Evolutionary conservation across 495 filamentous ascomycete species (phyloP), one percentile per base, ranked within the genome.

Genomic region (Xanthoparmelia taractica): DNA sequence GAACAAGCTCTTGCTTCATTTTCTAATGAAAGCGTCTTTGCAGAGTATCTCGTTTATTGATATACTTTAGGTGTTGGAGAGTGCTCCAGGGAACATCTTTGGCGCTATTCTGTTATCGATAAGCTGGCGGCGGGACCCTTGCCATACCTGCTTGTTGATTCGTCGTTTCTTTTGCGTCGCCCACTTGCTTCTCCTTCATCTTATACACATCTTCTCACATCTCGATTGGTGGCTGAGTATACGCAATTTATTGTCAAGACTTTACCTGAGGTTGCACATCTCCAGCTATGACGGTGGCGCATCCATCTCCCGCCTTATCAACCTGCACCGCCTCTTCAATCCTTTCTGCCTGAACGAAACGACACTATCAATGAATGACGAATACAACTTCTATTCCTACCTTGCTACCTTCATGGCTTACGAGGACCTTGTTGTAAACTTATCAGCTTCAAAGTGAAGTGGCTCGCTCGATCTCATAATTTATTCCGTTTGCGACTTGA

Each of bases 1-100:
- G 77, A 65, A 93, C 79, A 37, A 80, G 29, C 33, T 59, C 50
- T 15, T 41, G 41, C n/a, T 38, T 64, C 56, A 65, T 67, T 40
- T 11, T 65, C 33, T 2, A 15, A 31, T 31, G 27, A 6, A 52
- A 31, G 27, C 13, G 48, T 0, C 2, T 17, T 31, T 52, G 27
- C 25, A 31, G 27, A 31, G 25, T 20, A 29, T 17, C 3, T 48
- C 7, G n/a, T 27, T 25, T 48, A 48, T 10, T 48, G 45, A 4
- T 27, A 27, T 23, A n/a, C n/a, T n/a, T n/a, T n/a, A n/a, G n/a
- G n/a, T n/a, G n/a, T n/a, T n/a, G n/a, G n/a, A n/a, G n/a, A n/a
- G n/a, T n/a, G 38, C 38, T 40, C 38, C 7, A 40, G 38, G 13
- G 13, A 25, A 25, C 20, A 0, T 23, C 18, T 47, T 41, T 54